phyloP scores from a whole-genome alignment of 1,139 yeast genomes.

The Saccharomyces hybrid region DNA sequence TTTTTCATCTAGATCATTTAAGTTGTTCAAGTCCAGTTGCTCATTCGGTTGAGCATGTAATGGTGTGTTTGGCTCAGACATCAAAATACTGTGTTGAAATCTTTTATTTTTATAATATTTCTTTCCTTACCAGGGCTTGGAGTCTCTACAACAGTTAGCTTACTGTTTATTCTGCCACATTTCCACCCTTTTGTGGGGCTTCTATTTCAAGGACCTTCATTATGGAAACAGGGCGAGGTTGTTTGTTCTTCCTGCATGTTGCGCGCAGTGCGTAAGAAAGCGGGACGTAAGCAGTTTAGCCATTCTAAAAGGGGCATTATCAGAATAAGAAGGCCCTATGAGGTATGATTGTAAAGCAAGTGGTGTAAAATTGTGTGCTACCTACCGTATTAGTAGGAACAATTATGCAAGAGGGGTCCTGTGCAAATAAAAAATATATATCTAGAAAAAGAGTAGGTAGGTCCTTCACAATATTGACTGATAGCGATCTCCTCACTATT shows the following conservation, averaged over 20 bases:
- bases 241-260: not conserved
- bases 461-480: not conserved
- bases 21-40: slow-evolving; percentile 30
- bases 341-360: too few species aligned
- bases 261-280: not conserved
- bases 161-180: not conserved
- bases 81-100: not conserved
- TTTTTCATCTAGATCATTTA: slow-evolving; percentile 28
- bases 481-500: not conserved
- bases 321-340: not conserved
- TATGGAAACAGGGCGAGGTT: not conserved
- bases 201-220: not conserved
- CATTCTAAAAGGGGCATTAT: not conserved
- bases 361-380: not conserved
- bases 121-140: not conserved
- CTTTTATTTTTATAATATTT: not conserved
- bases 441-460: not conserved
- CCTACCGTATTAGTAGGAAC: not conserved
- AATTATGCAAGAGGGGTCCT: not conserved
- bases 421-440: too few species aligned
- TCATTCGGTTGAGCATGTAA: slow-evolving; percentile 42
- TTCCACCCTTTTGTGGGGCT: not conserved
- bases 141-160: not conserved
- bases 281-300: not conserved
- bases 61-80: slow-evolving; percentile 40